Conservation (phyloP, 331 rosid species). For the Pyrus hybrid region DNA sequence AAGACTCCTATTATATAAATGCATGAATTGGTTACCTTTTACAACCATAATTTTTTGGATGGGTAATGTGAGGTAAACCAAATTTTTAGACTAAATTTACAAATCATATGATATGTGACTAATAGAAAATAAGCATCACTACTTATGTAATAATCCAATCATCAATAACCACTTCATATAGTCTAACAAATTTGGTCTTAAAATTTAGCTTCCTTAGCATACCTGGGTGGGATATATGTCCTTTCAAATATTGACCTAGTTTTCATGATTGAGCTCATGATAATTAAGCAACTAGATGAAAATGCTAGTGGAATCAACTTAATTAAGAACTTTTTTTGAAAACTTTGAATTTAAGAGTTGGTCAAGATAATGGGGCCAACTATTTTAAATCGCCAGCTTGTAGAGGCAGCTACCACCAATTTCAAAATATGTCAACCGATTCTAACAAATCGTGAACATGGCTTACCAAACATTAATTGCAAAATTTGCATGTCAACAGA, state of each 20-base stretch:
- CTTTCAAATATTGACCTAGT: neutral
- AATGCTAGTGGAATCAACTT: neutral
- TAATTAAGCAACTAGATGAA: neutral
- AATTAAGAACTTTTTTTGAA: neutral
- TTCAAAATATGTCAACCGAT: constrained; percentile 41
- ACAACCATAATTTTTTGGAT: neutral
- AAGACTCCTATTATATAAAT: no score
- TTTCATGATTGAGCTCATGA: neutral
- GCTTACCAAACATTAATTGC: constrained; percentile 32
- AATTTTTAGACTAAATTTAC: no score
- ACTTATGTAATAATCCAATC: no score
- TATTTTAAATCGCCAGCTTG: constrained; percentile 18
- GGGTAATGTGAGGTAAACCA: no score
- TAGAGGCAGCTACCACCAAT: constrained; percentile 16
- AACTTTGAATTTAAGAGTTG: constrained; percentile 9
- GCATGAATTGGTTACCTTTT: neutral
- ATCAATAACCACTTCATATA: no score
- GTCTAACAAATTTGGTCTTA: no score
- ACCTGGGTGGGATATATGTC: no score
- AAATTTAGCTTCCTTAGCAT: no score
- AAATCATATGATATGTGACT: no score
- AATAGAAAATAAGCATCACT: no score
- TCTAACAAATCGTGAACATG: constrained; percentile 45
- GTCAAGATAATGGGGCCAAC: constrained; percentile 21
- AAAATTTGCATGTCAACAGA: constrained; percentile 29